Conservation (phyloP, 192 early-diverging fungal genomes). For the Chytriomyces confervae region DNA sequence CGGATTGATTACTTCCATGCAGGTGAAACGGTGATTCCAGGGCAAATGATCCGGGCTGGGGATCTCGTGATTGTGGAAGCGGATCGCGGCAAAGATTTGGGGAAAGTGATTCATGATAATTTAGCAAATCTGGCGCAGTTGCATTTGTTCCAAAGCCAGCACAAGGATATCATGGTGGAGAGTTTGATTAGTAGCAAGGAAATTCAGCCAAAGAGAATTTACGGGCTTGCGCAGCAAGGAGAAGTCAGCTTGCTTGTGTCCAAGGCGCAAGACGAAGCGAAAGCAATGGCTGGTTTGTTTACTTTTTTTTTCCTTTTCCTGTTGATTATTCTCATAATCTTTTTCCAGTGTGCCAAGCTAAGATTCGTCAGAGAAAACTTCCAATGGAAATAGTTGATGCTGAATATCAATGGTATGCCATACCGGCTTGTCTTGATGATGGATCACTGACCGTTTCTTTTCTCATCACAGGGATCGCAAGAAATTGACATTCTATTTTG, state of each 20-base stretch:
- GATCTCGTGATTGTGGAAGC: constrained; percentile 88
- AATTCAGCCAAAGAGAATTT: constrained; percentile 90
- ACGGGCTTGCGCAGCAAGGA: constrained; percentile 74
- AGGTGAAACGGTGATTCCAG: constrained; percentile 49
- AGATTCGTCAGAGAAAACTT: constrained; percentile 87
- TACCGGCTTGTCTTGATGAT: neutral
- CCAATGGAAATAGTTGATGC: constrained; percentile 97
- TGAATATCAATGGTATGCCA: constrained; percentile 92
- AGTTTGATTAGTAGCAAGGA: constrained; percentile 66
- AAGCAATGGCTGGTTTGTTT: constrained; percentile 67
- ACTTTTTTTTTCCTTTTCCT: constrained; percentile 3
- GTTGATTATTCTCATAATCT: neutral
- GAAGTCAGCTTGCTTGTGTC: constrained; percentile 81
- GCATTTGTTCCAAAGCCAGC: constrained; percentile 57
- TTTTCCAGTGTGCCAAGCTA: constrained; percentile 75
- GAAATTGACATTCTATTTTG: constrained; percentile 97
- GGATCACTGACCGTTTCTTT: neutral
- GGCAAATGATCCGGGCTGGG: constrained; percentile 58
- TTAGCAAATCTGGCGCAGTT: constrained; percentile 59
- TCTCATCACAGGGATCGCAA: constrained; percentile 76
- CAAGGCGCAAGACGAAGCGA: constrained; percentile 90
- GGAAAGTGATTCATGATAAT: constrained; percentile 81
- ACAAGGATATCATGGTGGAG: constrained; percentile 57
- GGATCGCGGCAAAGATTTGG: constrained; percentile 88
- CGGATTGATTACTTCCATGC: constrained; percentile 84